Percentiles rank a stretch among this genome's conserved stretches.
These are phyloP conservation scores for Cyclostephanos tholiformis DNA, from an alignment of 108 stramenopile genomes.

Conservation along the genomic window DNA sequence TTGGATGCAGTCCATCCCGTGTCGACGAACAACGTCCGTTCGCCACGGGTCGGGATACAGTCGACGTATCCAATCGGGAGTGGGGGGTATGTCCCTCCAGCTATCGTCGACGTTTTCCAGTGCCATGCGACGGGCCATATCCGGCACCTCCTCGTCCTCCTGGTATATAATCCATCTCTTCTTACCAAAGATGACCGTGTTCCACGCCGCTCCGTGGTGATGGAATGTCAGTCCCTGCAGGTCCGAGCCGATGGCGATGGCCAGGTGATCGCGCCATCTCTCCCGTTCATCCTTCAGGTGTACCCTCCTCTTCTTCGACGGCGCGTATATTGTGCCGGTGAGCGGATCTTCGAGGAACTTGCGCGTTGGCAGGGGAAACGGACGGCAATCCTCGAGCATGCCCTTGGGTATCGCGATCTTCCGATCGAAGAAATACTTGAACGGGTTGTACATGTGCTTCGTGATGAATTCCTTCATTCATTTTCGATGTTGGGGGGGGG, in stretches of 20 bases:
- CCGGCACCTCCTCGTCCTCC: background rate
- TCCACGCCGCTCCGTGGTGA: constrained; percentile 45
- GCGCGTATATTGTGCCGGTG: constrained; percentile 21
- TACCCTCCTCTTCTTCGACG: constrained; percentile 31
- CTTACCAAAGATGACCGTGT: constrained; percentile 37
- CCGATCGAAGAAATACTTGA: constrained; percentile 54
- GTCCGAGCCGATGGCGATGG: constrained; percentile 47
- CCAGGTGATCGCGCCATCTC: constrained; percentile 44
- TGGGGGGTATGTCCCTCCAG: constrained; percentile 5
- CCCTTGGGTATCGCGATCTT: constrained; percentile 44
- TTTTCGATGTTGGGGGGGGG: too few species aligned
- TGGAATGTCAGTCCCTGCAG: constrained; percentile 43
- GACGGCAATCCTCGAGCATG: constrained; percentile 45
- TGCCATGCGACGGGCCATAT: background rate
- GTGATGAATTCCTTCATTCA: constrained; percentile 37
- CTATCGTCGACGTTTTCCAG: background rate
- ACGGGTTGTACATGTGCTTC: constrained; percentile 47
- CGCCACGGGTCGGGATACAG: constrained; percentile 39
- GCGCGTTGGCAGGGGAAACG: constrained; percentile 46
- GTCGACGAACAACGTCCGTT: constrained; percentile 16
- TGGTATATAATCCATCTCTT: constrained; percentile 46
- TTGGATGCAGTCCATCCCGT: constrained; percentile 49
- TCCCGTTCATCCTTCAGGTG: constrained; percentile 8
- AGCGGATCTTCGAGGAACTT: constrained; percentile 36
- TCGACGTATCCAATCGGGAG: constrained; percentile 35